Conservation (phyloP, 495 filamentous ascomycete genomes). For the Talaromyces nanjingensis region DNA sequence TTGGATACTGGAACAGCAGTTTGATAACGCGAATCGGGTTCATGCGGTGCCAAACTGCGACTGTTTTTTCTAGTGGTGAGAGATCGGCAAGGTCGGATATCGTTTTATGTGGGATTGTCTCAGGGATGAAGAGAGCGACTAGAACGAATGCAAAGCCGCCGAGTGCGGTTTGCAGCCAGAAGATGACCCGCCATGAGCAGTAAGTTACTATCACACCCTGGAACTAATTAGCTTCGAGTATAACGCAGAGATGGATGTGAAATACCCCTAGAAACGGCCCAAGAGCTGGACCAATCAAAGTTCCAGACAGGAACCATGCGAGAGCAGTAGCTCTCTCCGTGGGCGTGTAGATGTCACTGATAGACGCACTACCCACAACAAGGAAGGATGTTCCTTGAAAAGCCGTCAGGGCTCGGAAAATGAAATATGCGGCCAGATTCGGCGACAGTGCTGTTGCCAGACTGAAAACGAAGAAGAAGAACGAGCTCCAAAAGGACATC, state of each 20-base stretch:
- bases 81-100: constrained; percentile 48
- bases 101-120: constrained; percentile 57
- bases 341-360: constrained; percentile 59
- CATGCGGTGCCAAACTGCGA: constrained; percentile 49
- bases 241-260: background rate
- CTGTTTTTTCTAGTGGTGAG: constrained; percentile 35
- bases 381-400: constrained; percentile 68
- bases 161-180: constrained; percentile 65
- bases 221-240: constrained; percentile 4
- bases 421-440: constrained; percentile 58
- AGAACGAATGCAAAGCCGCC: constrained; percentile 49
- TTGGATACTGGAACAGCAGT: constrained; percentile 53
- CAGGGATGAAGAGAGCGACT: constrained; percentile 59
- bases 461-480: constrained; percentile 56
- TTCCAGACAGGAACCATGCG: constrained; percentile 63
- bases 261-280: constrained; percentile 56
- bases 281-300: constrained; percentile 62
- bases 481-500: constrained; percentile 49
- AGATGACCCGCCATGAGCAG: constrained; percentile 60
- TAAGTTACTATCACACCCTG: constrained; percentile 64
- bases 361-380: constrained; percentile 55
- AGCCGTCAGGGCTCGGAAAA: constrained; percentile 63
- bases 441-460: constrained; percentile 62
- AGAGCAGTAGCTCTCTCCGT: constrained; percentile 62
- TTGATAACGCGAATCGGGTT: constrained; percentile 55